Evolutionary conservation across 805 yeast species (phyloP).

Genomic region (Ogataea glucozyma): DNA sequence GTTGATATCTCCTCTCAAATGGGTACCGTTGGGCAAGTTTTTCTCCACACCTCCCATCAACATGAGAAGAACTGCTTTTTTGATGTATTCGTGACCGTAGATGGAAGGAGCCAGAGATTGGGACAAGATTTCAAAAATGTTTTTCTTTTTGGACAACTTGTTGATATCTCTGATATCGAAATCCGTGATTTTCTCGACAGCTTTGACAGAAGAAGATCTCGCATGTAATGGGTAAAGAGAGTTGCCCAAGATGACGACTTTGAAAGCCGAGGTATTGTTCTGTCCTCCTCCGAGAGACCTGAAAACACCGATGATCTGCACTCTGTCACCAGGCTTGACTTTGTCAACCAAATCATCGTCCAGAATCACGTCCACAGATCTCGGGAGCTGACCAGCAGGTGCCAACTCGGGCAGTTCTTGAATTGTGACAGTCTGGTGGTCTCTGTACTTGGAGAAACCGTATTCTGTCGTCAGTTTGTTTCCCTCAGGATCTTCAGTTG

Average conservation of each 20-base stretch:
- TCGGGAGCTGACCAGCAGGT: constrained; percentile 96
- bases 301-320: constrained; percentile 91
- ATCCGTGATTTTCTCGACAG: constrained; percentile 78
- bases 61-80: constrained; percentile 88
- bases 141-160: constrained; percentile 64
- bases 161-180: constrained; percentile 85
- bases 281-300: constrained; percentile 84
- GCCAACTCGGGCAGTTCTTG: constrained; percentile 98
- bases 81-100: constrained; percentile 88
- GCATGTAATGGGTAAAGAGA: constrained; percentile 88
- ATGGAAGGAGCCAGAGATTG: constrained; percentile 94
- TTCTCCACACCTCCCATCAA: constrained; percentile 92
- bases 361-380: constrained; percentile 87
- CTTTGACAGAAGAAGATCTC: constrained; percentile 62
- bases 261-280: constrained; percentile 64
- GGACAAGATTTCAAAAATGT: constrained; percentile 76
- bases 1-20: constrained; percentile 96
- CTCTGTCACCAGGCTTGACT: constrained; percentile 94
- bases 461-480: constrained; percentile 86
- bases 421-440: constrained; percentile 88
- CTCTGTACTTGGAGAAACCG: constrained; percentile 89
- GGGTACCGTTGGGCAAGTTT: constrained; percentile 91
- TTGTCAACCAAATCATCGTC: constrained; percentile 93
- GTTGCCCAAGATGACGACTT: constrained; percentile 82
- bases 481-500: constrained; percentile 91